These are phyloP conservation scores for Lumnitzera racemosa DNA, from an alignment of 345 rosid genomes.

Conservation along the genomic window DNA sequence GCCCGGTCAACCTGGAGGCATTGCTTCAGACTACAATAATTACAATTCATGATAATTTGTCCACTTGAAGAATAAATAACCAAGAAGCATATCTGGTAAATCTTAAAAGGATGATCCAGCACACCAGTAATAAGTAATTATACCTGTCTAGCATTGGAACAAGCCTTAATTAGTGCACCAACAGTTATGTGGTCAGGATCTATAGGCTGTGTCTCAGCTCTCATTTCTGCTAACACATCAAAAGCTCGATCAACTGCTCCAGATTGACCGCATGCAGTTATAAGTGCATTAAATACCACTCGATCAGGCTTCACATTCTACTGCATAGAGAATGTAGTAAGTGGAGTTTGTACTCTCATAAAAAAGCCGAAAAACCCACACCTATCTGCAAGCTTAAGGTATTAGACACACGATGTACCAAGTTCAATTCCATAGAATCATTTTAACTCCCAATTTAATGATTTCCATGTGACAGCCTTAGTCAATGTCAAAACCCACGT, in stretches of 20 bases:
- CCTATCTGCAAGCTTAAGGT: too few relatives aligned
- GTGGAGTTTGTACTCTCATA: constrained; percentile 9
- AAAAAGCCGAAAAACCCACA: background rate
- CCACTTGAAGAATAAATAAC: too few relatives aligned
- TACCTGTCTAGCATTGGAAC: constrained; percentile 85
- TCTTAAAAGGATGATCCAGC: constrained; percentile 7
- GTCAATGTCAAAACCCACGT: too few relatives aligned
- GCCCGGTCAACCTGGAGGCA: constrained; percentile 68
- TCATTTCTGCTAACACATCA: constrained; percentile 95
- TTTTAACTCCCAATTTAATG: too few relatives aligned
- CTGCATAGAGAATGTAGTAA: constrained; percentile 59
- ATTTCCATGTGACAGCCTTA: too few relatives aligned
- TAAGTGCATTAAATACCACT: constrained; percentile 96
- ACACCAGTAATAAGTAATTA: too few relatives aligned
- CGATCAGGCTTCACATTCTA: constrained; percentile 99
- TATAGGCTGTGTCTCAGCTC: constrained; percentile 71
- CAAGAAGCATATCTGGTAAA: too few relatives aligned
- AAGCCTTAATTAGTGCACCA: constrained; percentile 87
- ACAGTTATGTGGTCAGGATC: constrained; percentile 92
- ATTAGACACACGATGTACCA: too few relatives aligned
- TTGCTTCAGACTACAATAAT: constrained; percentile 12
- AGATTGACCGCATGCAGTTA: constrained; percentile 88
- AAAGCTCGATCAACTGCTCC: constrained; percentile 99
- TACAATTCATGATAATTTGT: background rate
- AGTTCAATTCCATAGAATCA: too few relatives aligned